phyloP scores from a whole-genome alignment of 768 basidiomycete genomes.

The Suillus tomentosus region DNA sequence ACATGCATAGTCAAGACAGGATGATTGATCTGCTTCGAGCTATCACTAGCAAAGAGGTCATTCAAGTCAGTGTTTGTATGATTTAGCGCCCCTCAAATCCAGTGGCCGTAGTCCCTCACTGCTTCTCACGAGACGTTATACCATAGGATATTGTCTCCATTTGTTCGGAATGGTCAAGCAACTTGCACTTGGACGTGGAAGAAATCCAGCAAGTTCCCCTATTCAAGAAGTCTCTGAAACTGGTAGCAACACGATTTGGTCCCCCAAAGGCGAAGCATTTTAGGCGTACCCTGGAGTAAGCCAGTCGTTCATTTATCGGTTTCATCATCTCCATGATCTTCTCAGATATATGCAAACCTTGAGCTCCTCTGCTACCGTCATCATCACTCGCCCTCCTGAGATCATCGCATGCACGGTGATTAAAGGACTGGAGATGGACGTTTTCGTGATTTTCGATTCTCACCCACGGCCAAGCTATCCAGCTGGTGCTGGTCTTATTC shows the following conservation, averaged over 20 bases:
- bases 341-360: slow-evolving; percentile 28
- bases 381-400: slow-evolving; percentile 74
- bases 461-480: slow-evolving; percentile 64
- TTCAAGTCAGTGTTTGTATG: slow-evolving; percentile 26
- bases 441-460: slow-evolving; percentile 68
- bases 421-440: slow-evolving; percentile 19
- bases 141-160: slow-evolving; percentile 58
- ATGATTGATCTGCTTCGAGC: not conserved
- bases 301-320: not conserved
- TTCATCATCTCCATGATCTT: slow-evolving; percentile 1
- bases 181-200: slow-evolving; percentile 58
- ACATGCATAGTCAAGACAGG: not conserved
- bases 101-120: not conserved
- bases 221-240: slow-evolving; percentile 44
- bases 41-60: slow-evolving; percentile 18
- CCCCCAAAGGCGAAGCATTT: slow-evolving; percentile 41
- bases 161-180: slow-evolving; percentile 55
- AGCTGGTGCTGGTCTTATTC: slow-evolving; percentile 58
- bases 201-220: slow-evolving; percentile 52
- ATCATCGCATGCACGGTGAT: slow-evolving; percentile 57
- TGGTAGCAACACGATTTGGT: slow-evolving; percentile 38
- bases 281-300: slow-evolving; percentile 31
- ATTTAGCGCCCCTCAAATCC: slow-evolving; percentile 1
- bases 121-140: not conserved
- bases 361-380: slow-evolving; percentile 36